Base-by-base conservation (phyloP, 2,329 filamentous ascomycete species). In the Sporothrix variecibatus region DNA sequence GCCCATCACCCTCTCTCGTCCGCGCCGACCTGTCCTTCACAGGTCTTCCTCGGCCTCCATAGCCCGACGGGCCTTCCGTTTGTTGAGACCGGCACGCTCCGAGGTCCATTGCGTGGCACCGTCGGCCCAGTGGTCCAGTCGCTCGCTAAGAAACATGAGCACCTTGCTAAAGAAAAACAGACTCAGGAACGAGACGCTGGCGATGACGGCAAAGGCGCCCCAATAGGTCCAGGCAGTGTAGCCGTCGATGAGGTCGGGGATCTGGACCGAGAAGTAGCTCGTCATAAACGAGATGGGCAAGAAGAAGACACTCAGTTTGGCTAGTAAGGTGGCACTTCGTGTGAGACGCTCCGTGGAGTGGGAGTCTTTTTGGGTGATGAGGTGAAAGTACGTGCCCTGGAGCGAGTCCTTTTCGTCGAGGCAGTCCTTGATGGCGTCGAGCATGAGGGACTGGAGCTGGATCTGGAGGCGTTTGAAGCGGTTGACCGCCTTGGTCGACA, bases 331-430 rank as follows among this genome's bases (percentile, higher is more conserved):
- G 3, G 92, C 93, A 76, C 92, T 90, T 74, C 92, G 86, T 0
- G 92, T 94, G 26, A 94, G 86, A 26, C 90, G 87, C 75, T 93
- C 92, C 12, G 93, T 92, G 3, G 90, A 89, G 76, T 90, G 88
- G 0, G 91, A 93, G 80, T 94, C 91, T 79, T 92, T 93, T 78
- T 94, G 89, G 23, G 92, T 89, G 74, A 92, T 93, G 76, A 94
- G 86, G 80, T 92, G 93, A 85, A 94, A 94, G 80, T 94, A 94
- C 90, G 93, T 89, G 76, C 88, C 88, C 3, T 92, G 90, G 34
- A 94, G 83, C 0, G 89, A 89, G 34, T 91, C 90, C 79, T 93
- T 94, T 80, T 94, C 92, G 38, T 88, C 88, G 28, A 94, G 81
- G 74, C 89, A 89, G 77, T 90, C 89, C 70, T 88, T 84, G 34